phyloP scores from a whole-genome alignment of 768 basidiomycete genomes.

The Grammothele lineata region DNA sequence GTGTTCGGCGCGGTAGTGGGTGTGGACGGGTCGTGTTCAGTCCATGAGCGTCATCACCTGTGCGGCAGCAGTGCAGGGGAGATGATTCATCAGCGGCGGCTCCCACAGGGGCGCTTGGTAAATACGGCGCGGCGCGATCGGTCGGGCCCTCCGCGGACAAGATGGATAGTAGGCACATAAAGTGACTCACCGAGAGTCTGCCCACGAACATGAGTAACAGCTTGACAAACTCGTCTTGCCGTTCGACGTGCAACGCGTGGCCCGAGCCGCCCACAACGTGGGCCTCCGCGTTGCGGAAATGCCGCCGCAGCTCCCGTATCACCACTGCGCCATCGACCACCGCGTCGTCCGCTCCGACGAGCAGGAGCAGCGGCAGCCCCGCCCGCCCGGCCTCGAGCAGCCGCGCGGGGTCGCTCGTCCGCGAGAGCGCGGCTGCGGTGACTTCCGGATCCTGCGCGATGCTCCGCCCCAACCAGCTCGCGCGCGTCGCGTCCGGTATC shows the following conservation, averaged over 20 bases:
- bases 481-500: constrained; percentile 2
- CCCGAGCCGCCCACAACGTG: constrained; percentile 27
- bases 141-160: no score
- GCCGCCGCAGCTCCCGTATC: constrained; percentile 23
- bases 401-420: constrained; percentile 9
- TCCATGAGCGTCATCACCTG: constrained; percentile 14
- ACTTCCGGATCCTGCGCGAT: constrained; percentile 13
- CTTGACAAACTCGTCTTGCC: constrained; percentile 24
- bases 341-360: constrained; percentile 13
- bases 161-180: background rate
- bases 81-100: no score
- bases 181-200: constrained; percentile 9
- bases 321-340: constrained; percentile 17
- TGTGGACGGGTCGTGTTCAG: background rate
- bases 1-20: no score
- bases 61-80: no score
- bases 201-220: constrained; percentile 13
- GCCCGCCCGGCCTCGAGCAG: constrained; percentile 13
- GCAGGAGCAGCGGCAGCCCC: constrained; percentile 15
- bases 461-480: constrained; percentile 12
- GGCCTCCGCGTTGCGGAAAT: constrained; percentile 32
- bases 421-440: constrained; percentile 1
- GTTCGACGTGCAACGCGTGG: constrained; percentile 32
- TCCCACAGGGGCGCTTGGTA: no score
- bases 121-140: no score